Conservation (phyloP, 495 filamentous ascomycete genomes). For the Cairneyella variabilis region DNA sequence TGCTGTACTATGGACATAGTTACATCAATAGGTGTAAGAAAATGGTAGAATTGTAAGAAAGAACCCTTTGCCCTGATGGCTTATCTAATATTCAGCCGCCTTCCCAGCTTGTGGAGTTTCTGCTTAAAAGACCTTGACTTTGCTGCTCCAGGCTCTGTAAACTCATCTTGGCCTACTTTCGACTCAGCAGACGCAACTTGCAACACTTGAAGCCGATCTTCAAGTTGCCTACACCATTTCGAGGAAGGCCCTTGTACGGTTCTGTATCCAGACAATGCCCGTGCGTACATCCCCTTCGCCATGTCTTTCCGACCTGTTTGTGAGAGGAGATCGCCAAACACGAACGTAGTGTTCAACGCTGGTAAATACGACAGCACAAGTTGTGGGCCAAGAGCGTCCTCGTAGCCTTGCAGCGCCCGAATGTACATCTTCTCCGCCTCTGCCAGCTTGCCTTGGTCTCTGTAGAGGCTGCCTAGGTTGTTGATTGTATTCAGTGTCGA, state of each 20-base stretch:
- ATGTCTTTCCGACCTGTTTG: conserved; percentile 20
- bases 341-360: too few species aligned
- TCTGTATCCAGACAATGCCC: conserved; percentile 24
- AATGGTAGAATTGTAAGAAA: not conserved
- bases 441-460: too few species aligned
- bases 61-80: not conserved
- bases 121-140: not conserved
- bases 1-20: not conserved
- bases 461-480: too few species aligned
- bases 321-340: too few species aligned
- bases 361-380: too few species aligned
- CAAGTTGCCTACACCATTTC: not conserved
- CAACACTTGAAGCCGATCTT: conserved; percentile 4
- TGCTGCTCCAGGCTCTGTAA: not conserved
- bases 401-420: too few species aligned
- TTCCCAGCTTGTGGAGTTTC: not conserved
- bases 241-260: not conserved
- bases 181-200: conserved; percentile 1
- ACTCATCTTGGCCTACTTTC: conserved; percentile 3
- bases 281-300: conserved; percentile 24
- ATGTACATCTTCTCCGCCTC: too few species aligned
- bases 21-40: not conserved
- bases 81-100: not conserved
- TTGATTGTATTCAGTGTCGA: too few species aligned
- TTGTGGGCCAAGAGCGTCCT: too few species aligned